phyloP scores from a whole-genome alignment of 345 rosid genomes.

The Linum tenue region DNA sequence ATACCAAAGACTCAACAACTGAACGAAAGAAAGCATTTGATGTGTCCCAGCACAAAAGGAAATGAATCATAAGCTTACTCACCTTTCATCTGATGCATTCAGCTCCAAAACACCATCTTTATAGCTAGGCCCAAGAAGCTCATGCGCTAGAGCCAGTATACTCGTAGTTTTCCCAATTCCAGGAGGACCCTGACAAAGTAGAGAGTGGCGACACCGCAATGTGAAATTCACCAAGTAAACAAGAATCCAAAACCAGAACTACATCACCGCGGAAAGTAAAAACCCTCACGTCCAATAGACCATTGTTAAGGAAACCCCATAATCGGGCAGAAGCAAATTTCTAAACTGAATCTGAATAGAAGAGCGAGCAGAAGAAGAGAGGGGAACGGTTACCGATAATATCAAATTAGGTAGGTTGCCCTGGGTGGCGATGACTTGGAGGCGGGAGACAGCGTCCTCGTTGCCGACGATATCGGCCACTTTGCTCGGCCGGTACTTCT shows the following conservation, averaged over 20 bases:
- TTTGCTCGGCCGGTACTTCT: constrained; percentile 80
- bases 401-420: constrained; percentile 98
- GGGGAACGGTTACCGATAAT: constrained; percentile 36
- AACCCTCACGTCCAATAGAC: too few species aligned
- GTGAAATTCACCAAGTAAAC: background rate
- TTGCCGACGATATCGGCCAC: constrained; percentile 83
- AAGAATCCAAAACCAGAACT: background rate
- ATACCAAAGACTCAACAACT: constrained; percentile 21
- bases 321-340: background rate
- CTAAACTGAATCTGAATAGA: background rate
- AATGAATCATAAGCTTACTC: background rate
- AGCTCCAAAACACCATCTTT: constrained; percentile 85
- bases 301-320: background rate
- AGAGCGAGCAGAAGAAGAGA: background rate
- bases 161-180: constrained; percentile 98
- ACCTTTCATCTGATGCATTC: constrained; percentile 98
- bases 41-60: constrained; percentile 41
- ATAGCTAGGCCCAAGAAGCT: constrained; percentile 72
- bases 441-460: constrained; percentile 80
- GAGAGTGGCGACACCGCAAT: background rate
- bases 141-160: constrained; percentile 92
- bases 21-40: constrained; percentile 7
- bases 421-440: constrained; percentile 86
- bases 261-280: too few species aligned
- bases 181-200: constrained; percentile 72